Base-by-base conservation (phyloP, 441 rosid genomes). In the Raphanus hybrid region DNA sequence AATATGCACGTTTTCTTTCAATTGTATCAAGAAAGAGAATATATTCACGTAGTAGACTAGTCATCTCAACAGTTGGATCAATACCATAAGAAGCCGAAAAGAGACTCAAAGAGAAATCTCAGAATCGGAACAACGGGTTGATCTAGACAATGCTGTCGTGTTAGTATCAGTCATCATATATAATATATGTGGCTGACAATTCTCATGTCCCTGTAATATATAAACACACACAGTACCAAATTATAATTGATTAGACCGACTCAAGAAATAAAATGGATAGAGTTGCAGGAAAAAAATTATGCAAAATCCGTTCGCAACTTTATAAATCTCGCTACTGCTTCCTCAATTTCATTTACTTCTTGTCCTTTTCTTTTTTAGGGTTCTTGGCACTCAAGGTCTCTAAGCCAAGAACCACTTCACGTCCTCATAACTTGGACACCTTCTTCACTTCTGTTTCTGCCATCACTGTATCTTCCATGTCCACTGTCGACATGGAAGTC, bases 381-480 rank as follows among this genome's bases (percentile, higher is more conserved):
- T 82, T 69, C 61, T 55, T 73, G 50, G 71, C 78, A 52, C 84
- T 91, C 55, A 85, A 64, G 45, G 39, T 75, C 29, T 4, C 78
- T 6, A 78, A 61, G 34, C 83, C 90, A 2, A 84, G 81, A 82
- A 72, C 85, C 8, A 12, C 10, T 75, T 75, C 73, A 45, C 69
- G 14, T 69, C 82, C 64, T 58, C 76, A 70, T 74, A 78, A 81
- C 67, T 14, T 90, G 1, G 97, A 92, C 50, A 32, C 87, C 27
- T 87, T 87, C 81, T 91, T 93, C 83, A 93, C 93, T 8, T 86
- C 93, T 16, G 90, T 88, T 5, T 93, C 97, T 0, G 86, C 93
- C 1, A 45, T 86, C 10, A 87, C 98, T 0, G 86, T 84, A 39
- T 93, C 98, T 0, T 88, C 94, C 81, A 90, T 88, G 93, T 81